Conservation (phyloP, 305 asterid genomes). For the Fraxinus albicans region DNA sequence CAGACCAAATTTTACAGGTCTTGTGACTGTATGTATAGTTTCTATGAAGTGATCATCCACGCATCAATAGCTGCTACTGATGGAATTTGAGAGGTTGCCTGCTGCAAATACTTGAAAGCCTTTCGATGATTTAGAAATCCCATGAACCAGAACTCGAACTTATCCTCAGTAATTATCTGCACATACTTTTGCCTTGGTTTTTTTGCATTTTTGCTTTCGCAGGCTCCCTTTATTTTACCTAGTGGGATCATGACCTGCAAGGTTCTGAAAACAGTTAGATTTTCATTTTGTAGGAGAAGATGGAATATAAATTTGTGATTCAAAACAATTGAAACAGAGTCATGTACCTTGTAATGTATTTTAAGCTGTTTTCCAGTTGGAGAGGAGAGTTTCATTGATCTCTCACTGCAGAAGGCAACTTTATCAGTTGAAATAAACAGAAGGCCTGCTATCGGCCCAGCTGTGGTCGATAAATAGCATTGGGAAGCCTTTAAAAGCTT, state of each 20-base stretch:
- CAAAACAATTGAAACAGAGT: background rate
- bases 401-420: background rate
- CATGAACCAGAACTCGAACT: conserved; percentile 31
- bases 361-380: background rate
- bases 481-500: background rate
- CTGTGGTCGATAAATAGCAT: background rate
- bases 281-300: background rate
- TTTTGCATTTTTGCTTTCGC: conserved; percentile 22
- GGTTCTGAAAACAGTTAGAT: background rate
- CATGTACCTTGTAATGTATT: background rate
- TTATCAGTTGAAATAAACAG: background rate
- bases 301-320: background rate
- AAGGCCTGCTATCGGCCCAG: background rate
- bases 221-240: conserved; percentile 17
- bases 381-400: background rate
- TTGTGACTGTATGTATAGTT: background rate
- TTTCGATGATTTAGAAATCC: conserved; percentile 10
- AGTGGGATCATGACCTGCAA: conserved; percentile 32
- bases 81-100: background rate
- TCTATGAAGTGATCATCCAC: background rate
- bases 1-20: background rate
- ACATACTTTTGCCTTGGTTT: conserved; percentile 28
- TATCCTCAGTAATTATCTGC: conserved; percentile 30
- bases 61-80: background rate
- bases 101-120: background rate